Percentiles rank a stretch among this genome's conserved stretches.
phyloP scores from a whole-genome alignment of 2,329 filamentous ascomycete genomes.

The Hymenoscyphus albidus region DNA sequence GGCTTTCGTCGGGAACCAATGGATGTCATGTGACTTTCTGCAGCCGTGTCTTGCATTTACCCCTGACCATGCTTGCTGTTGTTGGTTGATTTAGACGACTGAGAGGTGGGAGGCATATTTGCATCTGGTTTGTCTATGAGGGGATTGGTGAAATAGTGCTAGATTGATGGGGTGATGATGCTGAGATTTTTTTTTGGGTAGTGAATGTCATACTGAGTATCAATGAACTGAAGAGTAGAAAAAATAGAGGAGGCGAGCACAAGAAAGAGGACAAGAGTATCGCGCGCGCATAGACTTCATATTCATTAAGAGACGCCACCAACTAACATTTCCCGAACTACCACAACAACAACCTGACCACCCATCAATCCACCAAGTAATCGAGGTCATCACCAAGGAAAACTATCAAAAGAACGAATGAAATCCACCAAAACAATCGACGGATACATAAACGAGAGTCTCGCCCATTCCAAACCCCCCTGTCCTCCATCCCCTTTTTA shows the following conservation, averaged over 20 bases:
- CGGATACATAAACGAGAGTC: background rate
- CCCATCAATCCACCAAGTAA: background rate
- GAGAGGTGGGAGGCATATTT: no score
- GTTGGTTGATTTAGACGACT: no score
- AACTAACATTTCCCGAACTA: background rate
- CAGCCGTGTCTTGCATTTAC: no score
- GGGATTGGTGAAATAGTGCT: no score
- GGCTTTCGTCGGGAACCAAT: no score
- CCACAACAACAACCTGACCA: background rate
- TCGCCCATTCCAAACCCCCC: background rate
- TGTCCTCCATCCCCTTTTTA: background rate
- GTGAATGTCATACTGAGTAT: no score
- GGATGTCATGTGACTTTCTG: no score
- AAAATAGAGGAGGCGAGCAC: background rate
- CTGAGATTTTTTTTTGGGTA: background rate
- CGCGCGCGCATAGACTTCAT: background rate
- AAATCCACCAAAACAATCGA: no score
- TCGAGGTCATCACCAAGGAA: background rate
- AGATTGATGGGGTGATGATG: background rate
- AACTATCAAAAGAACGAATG: no score
- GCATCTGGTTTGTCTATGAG: no score
- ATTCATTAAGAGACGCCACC: background rate
- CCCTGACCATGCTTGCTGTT: no score
- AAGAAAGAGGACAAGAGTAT: background rate
- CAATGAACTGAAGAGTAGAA: background rate